Percentiles rank a stretch among this genome's conserved stretches.
Conservation (phyloP, 2,329 filamentous ascomycete genomes). For the Lasiodiplodia sp. region DNA sequence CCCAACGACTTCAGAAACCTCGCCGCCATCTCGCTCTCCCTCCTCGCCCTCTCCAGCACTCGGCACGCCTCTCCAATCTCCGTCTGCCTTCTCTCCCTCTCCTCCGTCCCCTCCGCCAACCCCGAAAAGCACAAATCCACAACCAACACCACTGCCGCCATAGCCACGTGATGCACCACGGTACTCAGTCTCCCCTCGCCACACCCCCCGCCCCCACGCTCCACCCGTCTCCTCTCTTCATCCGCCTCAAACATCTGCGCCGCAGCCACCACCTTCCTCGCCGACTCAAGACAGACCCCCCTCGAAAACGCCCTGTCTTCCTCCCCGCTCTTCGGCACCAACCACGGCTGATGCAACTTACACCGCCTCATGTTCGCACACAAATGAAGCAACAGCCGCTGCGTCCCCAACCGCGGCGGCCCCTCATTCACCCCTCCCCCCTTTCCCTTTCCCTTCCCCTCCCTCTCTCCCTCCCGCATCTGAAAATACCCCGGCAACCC, state of each 20-base stretch:
- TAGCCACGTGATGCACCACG: constrained; percentile 1
- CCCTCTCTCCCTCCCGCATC: background rate
- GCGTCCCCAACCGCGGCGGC: background rate
- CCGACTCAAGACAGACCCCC: background rate
- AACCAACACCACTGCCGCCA: constrained; percentile 12
- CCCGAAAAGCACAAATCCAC: constrained; percentile 7
- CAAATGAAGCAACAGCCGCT: background rate
- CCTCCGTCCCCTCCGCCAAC: background rate
- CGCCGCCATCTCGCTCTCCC: background rate
- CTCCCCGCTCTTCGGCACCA: background rate
- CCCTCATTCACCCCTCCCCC: background rate
- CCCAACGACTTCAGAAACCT: constrained; percentile 8
- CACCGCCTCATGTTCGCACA: background rate
- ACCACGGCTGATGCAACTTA: background rate
- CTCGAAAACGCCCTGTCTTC: background rate
- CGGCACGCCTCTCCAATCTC: background rate
- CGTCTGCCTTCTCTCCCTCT: background rate
- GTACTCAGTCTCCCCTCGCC: background rate
- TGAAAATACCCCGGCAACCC: background rate
- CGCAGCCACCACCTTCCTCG: background rate
- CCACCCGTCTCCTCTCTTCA: background rate
- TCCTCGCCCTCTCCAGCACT: background rate
- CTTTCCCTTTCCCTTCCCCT: too few species aligned
- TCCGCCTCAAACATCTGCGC: background rate
- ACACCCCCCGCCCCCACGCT: background rate